Base-by-base conservation (phyloP, 1,284 basidiomycete species). In the Heterobasidion irregulare region DNA sequence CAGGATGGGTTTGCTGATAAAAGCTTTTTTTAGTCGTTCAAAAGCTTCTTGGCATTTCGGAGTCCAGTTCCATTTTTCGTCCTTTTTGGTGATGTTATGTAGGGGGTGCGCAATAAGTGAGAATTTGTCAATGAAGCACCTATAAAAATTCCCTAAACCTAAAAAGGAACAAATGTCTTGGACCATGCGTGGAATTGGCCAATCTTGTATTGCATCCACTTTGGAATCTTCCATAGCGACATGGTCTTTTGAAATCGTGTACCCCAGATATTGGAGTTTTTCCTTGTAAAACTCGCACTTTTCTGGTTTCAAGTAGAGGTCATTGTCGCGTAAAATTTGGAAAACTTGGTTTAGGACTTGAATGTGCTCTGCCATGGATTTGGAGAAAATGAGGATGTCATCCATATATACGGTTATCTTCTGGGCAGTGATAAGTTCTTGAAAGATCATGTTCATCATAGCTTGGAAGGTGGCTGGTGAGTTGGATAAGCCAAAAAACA, bases 121-220 rank as follows among this genome's bases (percentile, higher is more conserved):
- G 55, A 68, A 78, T 8, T 65, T 58, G 7, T 63, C 18, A 12
- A 79, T 70, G 54, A 78, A 79, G 0, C 63, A 47, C 0, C 69
- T 35, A 50, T 77, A 78, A 60, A 71, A 76, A 57, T 72, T 73
- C 3, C 64, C 59, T 36, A 78, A 69, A 2, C 74, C 74, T 0
- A 76, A 53, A 59, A 78, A 77, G 0, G 43, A 47, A 43, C 65
- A 59, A 6, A 71, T 50, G 8, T 68, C 59, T 6, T 62, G 62
- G 2, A 70, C 47, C 0, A 50, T 64, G 0, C 47, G 58, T 0
- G 72, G 74, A 0, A 32, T 33, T 0, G 69, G 70, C 76, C 76
- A 79, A 0, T 55, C 16, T 0, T 35, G 9, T 7, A 77, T 62
- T 0, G 65, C 64, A 0, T 64, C 8, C 0, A 77, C 56, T 55